Evolutionary conservation across 257 asterid species (phyloP), one percentile per base, ranked within the genome.

Genomic region (Solanum acaule): DNA sequence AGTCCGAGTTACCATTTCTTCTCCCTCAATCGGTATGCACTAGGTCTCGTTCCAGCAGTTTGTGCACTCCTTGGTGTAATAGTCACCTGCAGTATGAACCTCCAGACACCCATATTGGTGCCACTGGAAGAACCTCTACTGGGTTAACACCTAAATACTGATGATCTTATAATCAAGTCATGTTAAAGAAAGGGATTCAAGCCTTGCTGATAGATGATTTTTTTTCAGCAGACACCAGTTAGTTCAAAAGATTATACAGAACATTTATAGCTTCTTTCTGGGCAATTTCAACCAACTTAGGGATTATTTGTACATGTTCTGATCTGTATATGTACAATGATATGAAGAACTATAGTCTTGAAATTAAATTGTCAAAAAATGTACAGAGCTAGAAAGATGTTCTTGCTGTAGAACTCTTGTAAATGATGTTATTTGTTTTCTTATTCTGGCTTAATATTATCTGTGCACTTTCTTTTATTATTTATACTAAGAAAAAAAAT

Each of bases 11-110:
- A 59, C 89, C 65, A 81, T 76, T 33, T 83, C 71, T 89, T 96
- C 52, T 92, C 97, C 5, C 85, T 91, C 33, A 92, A 93, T 33
- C 92, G 98, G 91, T 90, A 86, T 71, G 99, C 97, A n/a, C 79
- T 95, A 27, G 99, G 99, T 18, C 92, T 96, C 6, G 92, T 94
- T 88, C 99, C 99, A 56, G 94, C 97, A 29, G n/a, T 93, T 6
- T 94, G 97, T 88, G 94, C 98, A 18, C 91, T 95, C 25, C 22
- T 88, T 33, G 98, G 98, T 27, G 94, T 94, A 40, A 59, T 91
- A 15, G 94, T 94, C 75, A 95, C 98, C 42, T 95, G 93, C 81
- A 92, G 89, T 89, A 94, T 96, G 97, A 88, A 94, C 86, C 91
- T 96, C 68, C 94, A 92, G 7, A 91, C 91, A 1, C 90, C 92